Conservation (phyloP, 805 yeast genomes). For the Cyberlindnera galapagoensis region DNA sequence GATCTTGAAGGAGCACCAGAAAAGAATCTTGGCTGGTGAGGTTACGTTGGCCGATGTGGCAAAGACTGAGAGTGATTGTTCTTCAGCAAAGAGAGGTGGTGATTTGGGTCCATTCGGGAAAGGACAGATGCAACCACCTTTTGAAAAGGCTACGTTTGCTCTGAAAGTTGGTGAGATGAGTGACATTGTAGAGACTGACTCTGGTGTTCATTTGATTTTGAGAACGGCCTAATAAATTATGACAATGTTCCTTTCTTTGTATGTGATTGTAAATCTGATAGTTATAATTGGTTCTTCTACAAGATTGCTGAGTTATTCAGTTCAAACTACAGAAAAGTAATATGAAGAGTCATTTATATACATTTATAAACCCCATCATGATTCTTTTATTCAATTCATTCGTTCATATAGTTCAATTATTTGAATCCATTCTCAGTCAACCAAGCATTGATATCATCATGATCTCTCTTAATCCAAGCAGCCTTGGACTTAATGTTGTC, state of each 20-base stretch:
- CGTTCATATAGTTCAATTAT: neutral
- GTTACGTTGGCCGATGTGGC: slow-evolving; percentile 68
- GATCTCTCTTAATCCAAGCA: slow-evolving; percentile 54
- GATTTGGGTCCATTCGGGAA: slow-evolving; percentile 85
- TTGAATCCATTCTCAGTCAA: slow-evolving; percentile 30
- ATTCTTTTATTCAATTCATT: neutral
- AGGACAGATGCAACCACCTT: slow-evolving; percentile 94
- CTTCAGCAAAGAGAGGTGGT: slow-evolving; percentile 81
- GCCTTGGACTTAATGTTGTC: slow-evolving; percentile 53
- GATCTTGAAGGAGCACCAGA: slow-evolving; percentile 50
- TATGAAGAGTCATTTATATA: neutral
- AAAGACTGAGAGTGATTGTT: slow-evolving; percentile 78
- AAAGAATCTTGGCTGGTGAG: slow-evolving; percentile 57
- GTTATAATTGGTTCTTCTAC: too few species aligned
- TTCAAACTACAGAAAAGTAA: neutral
- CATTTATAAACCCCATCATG: neutral
- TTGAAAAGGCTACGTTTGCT: slow-evolving; percentile 81
- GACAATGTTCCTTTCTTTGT: too few species aligned
- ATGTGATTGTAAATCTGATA: too few species aligned
- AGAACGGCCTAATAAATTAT: slow-evolving; percentile 62
- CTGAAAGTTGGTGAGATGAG: slow-evolving; percentile 80
- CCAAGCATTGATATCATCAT: slow-evolving; percentile 41
- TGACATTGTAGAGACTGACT: slow-evolving; percentile 78
- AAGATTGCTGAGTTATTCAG: too few species aligned
- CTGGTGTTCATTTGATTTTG: slow-evolving; percentile 86